Base-by-base conservation (phyloP, 352 stramenopile genomes). In the Aphanomyces euteiches region DNA sequence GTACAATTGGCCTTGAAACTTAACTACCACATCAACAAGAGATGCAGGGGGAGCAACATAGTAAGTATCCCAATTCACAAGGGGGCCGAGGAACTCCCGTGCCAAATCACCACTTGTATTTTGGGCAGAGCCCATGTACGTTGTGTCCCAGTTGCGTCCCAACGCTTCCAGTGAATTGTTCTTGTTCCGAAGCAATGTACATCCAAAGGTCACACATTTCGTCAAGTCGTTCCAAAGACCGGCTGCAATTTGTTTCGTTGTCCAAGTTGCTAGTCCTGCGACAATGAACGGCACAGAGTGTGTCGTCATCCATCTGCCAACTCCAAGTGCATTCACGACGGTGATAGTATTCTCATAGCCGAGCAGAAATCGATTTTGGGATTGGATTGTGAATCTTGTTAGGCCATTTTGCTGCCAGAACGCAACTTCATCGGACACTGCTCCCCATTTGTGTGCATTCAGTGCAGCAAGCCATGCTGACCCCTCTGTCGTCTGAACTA, bases 161-260 rank as follows among this genome's bases (percentile, higher is more conserved):
- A 61, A 39, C 21, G 54, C 13, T 61, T 61, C 54, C 12, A 61
- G 10, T n/a, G 15, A 40, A 12, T 17, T 61, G 13, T 37, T 40
- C 17, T 28, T 40, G 54, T 61, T 37, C 12, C 54, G 54, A 7
- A 61, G 28, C 10, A 61, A 37, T n/a, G 10, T 61, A 17, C 28
- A 28, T 7, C 21, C 21, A 40, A 40, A 40, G 7, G 12, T 15
- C 7, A 61, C 43, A 10, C 28, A 28, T 37, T 61, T 37, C 19
- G 34, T 41, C 54, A 61, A 45, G 28, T 70, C 64, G 54, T 58
- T 70, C 64, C 64, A 70, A 8, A 70, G 10, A 5, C 64, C 64
- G 0, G 19, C 45, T n/a, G 28, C 59, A 3, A 56, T 40, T 8
- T 47, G 36, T 0, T n/a, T 19, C 17, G 48, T 63, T 15, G 64